Conservation (phyloP, 495 filamentous ascomycete genomes). For the Penicillium subrubescens region DNA sequence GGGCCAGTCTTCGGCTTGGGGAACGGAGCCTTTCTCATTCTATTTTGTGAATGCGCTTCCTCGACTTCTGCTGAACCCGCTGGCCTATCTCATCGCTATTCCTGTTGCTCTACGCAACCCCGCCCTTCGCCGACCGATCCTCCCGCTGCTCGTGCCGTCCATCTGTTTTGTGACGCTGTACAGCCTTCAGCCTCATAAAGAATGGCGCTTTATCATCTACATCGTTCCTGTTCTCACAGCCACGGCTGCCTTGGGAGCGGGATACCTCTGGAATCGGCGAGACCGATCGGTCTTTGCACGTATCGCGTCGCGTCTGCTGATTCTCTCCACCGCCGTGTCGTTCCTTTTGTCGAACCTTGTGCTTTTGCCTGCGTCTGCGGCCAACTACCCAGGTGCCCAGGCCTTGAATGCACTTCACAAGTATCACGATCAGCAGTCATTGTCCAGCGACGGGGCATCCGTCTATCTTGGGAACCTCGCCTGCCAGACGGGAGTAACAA, state of each 20-base stretch:
- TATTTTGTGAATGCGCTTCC: conserved; percentile 86
- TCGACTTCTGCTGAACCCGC: conserved; percentile 79
- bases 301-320: conserved; percentile 53
- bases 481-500: conserved; percentile 92
- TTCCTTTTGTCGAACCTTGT: conserved; percentile 63
- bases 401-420: conserved; percentile 60
- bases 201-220: conserved; percentile 95
- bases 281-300: conserved; percentile 51
- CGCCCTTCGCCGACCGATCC: conserved; percentile 45
- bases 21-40: conserved; percentile 77
- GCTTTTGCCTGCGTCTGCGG: conserved; percentile 67
- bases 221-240: conserved; percentile 79
- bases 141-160: conserved; percentile 63
- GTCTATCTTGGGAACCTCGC: conserved; percentile 85
- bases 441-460: conserved; percentile 28
- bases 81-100: conserved; percentile 61
- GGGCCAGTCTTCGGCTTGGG: conserved; percentile 77
- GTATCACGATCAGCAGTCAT: conserved; percentile 21
- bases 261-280: conserved; percentile 71
- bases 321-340: conserved; percentile 59
- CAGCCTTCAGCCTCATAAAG: conserved; percentile 88
- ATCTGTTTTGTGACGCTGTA: conserved; percentile 77
- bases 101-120: conserved; percentile 62
- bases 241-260: conserved; percentile 70
- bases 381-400: conserved; percentile 87